Evolutionary conservation across 129 eudicot species (phyloP).

Genomic region (carrot (Daucus carota)): DNA sequence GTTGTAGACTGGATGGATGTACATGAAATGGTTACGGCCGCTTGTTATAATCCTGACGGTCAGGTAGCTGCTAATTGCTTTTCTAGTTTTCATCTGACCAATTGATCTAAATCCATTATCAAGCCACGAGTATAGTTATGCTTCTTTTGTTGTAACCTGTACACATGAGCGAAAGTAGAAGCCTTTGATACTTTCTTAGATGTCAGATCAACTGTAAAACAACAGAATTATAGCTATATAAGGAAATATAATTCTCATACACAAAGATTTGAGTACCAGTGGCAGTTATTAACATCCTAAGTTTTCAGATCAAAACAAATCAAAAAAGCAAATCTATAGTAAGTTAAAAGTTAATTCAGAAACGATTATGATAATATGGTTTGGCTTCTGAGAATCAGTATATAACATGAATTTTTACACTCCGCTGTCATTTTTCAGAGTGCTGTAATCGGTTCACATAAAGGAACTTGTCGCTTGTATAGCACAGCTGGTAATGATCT

Average conservation of each 20-base stretch:
- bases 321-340: background rate
- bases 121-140: background rate
- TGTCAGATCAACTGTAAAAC: background rate
- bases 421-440: conserved; percentile 37
- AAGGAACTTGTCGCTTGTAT: conserved; percentile 63
- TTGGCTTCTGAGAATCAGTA: background rate
- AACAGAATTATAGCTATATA: background rate
- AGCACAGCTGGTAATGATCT: conserved; percentile 47
- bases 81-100: background rate
- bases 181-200: background rate
- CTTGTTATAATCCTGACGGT: conserved; percentile 80
- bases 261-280: background rate
- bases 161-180: background rate
- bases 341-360: background rate
- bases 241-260: background rate
- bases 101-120: background rate
- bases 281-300: background rate
- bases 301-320: background rate
- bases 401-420: background rate
- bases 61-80: conserved; percentile 37
- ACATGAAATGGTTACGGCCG: conserved; percentile 87
- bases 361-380: background rate
- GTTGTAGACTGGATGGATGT: conserved; percentile 90
- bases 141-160: background rate
- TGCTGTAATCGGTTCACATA: conserved; percentile 71